Conservation (phyloP, 176 grass and related monocot genomes). For the Juncus effusus region DNA sequence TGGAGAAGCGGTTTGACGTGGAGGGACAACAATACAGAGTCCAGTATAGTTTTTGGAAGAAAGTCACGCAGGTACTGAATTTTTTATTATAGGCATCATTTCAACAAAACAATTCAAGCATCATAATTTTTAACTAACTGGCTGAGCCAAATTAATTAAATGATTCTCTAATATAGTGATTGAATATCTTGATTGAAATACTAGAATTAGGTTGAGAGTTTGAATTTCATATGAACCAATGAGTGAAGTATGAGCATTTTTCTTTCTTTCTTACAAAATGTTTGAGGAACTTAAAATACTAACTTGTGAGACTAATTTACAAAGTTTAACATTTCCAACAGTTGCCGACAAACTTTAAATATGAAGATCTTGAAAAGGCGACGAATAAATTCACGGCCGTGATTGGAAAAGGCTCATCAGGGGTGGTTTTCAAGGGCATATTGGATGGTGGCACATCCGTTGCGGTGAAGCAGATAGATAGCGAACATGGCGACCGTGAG, state of each 20-base stretch:
- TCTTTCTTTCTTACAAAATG: too few relatives aligned
- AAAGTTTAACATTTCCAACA: background rate
- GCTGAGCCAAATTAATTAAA: too few relatives aligned
- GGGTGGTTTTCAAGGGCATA: constrained; percentile 58
- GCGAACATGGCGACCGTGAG: constrained; percentile 39
- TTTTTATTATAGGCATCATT: too few relatives aligned
- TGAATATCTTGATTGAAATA: too few relatives aligned
- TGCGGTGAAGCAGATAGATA: constrained; percentile 55
- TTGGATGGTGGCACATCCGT: constrained; percentile 58
- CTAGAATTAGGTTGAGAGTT: too few relatives aligned
- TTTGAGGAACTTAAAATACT: too few relatives aligned
- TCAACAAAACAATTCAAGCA: too few relatives aligned
- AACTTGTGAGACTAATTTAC: background rate
- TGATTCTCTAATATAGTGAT: too few relatives aligned
- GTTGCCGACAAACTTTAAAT: constrained; percentile 33
- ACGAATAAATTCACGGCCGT: constrained; percentile 49
- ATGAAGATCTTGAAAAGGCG: constrained; percentile 38
- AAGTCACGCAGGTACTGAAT: constrained; percentile 20
- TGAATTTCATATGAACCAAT: too few relatives aligned
- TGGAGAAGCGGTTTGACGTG: constrained; percentile 8
- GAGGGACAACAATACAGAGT: constrained; percentile 22
- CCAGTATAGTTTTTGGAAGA: constrained; percentile 33
- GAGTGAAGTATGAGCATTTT: too few relatives aligned
- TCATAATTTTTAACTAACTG: too few relatives aligned
- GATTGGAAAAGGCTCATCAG: constrained; percentile 49